Conservation (phyloP, 768 basidiomycete species). For the Tricholoma sp. region DNA sequence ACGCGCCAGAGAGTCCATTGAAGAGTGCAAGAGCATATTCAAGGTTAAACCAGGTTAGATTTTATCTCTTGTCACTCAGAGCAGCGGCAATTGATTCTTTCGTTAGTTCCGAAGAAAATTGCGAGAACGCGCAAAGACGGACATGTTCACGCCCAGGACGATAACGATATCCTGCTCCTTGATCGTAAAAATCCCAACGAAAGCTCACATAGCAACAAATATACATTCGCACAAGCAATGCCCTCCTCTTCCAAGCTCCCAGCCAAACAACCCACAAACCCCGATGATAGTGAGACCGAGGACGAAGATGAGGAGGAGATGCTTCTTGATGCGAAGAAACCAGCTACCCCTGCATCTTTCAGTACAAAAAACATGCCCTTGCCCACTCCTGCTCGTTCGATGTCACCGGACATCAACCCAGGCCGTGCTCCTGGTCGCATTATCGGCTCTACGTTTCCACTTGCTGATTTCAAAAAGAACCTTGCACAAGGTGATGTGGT, state of each 20-base stretch:
- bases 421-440: slow-evolving; percentile 67
- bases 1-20: slow-evolving; percentile 47
- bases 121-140: slow-evolving; percentile 54
- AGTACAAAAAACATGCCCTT: slow-evolving; percentile 22
- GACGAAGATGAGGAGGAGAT: slow-evolving; percentile 30
- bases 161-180: slow-evolving; percentile 47
- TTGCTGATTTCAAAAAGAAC: slow-evolving; percentile 73
- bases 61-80: not conserved
- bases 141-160: slow-evolving; percentile 57
- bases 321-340: slow-evolving; percentile 21
- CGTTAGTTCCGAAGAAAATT: slow-evolving; percentile 59
- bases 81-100: not conserved
- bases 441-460: slow-evolving; percentile 67
- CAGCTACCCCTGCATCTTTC: slow-evolving; percentile 13
- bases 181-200: slow-evolving; percentile 32
- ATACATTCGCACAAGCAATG: slow-evolving; percentile 11
- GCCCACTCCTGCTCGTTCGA: slow-evolving; percentile 52
- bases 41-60: slow-evolving; percentile 72
- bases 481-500: slow-evolving; percentile 73
- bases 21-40: slow-evolving; percentile 59
- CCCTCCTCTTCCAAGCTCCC: slow-evolving; percentile 15
- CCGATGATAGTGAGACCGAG: slow-evolving; percentile 53
- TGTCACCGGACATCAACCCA: slow-evolving; percentile 38
- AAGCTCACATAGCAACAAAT: slow-evolving; percentile 11
- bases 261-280: slow-evolving; percentile 24